phyloP scores from a whole-genome alignment of 176 grass and related monocot genomes.

The Carex pumila region DNA sequence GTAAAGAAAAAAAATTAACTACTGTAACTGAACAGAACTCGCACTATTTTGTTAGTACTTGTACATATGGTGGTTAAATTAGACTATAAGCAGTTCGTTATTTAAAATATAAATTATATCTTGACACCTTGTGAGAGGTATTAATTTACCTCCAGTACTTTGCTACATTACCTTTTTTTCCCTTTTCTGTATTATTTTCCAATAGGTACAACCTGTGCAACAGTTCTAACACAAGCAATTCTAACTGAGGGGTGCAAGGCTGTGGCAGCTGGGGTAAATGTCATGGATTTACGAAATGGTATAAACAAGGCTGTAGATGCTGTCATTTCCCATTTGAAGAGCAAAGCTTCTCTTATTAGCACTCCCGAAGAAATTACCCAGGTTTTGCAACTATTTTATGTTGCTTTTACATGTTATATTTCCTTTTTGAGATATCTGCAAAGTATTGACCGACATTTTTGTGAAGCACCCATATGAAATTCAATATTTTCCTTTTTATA shows the following conservation, averaged over 20 bases:
- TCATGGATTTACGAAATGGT: slow-evolving; percentile 82
- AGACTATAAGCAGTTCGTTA: background rate
- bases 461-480: background rate
- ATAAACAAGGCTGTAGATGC: slow-evolving; percentile 79
- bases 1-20: background rate
- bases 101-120: background rate
- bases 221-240: slow-evolving; percentile 89
- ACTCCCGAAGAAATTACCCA: slow-evolving; percentile 80
- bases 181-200: slow-evolving; percentile 21
- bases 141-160: background rate
- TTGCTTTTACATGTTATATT: background rate
- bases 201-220: slow-evolving; percentile 94
- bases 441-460: background rate
- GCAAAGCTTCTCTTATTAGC: slow-evolving; percentile 71
- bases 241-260: slow-evolving; percentile 86
- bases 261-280: slow-evolving; percentile 74
- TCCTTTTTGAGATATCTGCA: background rate
- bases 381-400: slow-evolving; percentile 25
- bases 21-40: background rate
- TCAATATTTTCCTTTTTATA: background rate
- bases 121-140: background rate
- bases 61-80: background rate
- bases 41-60: background rate
- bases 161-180: slow-evolving; percentile 7
- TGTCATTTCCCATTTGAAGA: slow-evolving; percentile 61